phyloP scores from a whole-genome alignment of 2,329 filamentous ascomycete genomes.

The Fusarium sp. region DNA sequence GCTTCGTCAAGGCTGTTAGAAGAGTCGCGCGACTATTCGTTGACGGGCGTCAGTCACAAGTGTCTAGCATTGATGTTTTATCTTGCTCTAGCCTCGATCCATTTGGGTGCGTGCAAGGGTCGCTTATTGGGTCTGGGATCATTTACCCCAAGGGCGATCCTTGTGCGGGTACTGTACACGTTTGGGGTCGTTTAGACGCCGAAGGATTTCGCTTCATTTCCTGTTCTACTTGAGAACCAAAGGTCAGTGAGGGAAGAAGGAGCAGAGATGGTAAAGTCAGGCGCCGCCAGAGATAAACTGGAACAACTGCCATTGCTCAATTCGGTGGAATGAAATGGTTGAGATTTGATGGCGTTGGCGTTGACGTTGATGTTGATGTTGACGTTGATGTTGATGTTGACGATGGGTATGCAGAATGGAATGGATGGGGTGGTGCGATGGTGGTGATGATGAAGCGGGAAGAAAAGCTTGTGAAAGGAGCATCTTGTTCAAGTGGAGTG shows the following conservation, averaged over 20 bases:
- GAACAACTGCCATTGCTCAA: slow-evolving; percentile 25
- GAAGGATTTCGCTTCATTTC: slow-evolving; percentile 14
- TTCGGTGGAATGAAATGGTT: not conserved
- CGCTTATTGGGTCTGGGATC: slow-evolving; percentile 35
- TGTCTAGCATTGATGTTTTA: slow-evolving; percentile 21
- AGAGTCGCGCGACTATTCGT: slow-evolving; percentile 38
- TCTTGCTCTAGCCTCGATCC: slow-evolving; percentile 22
- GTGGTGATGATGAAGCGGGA: slow-evolving; percentile 15
- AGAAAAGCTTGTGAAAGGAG: slow-evolving; percentile 26
- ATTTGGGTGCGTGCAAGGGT: slow-evolving; percentile 19
- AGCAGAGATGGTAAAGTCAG: not conserved
- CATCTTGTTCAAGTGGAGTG: slow-evolving; percentile 21
- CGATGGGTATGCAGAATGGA: not conserved
- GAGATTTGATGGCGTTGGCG: slow-evolving; percentile 5
- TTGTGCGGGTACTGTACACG: slow-evolving; percentile 38
- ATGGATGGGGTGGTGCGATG: not conserved
- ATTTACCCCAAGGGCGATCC: slow-evolving; percentile 38
- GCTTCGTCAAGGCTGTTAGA: slow-evolving; percentile 25
- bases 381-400: slow-evolving; percentile 9
- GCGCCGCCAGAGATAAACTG: slow-evolving; percentile 7
- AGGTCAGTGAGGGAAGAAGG: not conserved
- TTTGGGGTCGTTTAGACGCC: slow-evolving; percentile 23
- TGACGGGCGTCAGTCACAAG: slow-evolving; percentile 43
- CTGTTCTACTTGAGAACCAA: slow-evolving; percentile 10
- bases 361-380: slow-evolving; percentile 8